Base-by-base conservation (phyloP, 108 stramenopile species). In the Discostella stelligeroides region DNA sequence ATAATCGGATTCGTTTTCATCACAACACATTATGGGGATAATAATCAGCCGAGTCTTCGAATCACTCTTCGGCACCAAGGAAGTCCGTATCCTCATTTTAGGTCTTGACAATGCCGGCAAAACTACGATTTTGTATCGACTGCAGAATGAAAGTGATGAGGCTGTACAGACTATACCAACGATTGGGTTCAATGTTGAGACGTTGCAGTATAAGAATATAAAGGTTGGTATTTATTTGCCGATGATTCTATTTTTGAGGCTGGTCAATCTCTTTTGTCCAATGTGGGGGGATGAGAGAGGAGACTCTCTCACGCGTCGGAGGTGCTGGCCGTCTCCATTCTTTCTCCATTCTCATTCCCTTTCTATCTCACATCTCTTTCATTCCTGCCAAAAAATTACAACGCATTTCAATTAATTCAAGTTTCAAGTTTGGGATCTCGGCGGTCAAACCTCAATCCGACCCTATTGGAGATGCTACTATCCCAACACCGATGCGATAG, bases 371-470 rank as follows among this genome's bases (percentile, higher is more conserved):
- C n/a, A 62, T 45, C 42, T 6, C 41, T 41, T 24, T 62, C 17
- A 61, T 13, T 20, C 14, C 60, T 13, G n/a, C n/a, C n/a, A n/a
- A n/a, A n/a, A n/a, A n/a, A n/a, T n/a, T 18, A 47, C 23, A 43
- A 23, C 59, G 25, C 7, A 14, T 3, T 46, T 28, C 42, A 29
- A 54, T 11, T 30, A 24, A 12, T 45, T n/a, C n/a, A n/a, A 98
- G 90, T 99, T 99, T 80, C 99, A 97, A 92, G 99, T 99, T 27
- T 99, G 99, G 99, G 99, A 99, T 73, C 79, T 99, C 39, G 99
- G 98, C 27, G 99, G 99, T 14, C 98, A 99, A 85, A 98, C 98
- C 4, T 94, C 88, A 55, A 99, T 99, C 71, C 96, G 99, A 55
- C 99, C 99, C 7, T 99, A 98, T 76, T 99, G 99, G 99, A 62